These are phyloP conservation scores for Paramecium tetraurelia DNA, from an alignment of 73 alveolate species.

Conservation along the genomic window DNA sequence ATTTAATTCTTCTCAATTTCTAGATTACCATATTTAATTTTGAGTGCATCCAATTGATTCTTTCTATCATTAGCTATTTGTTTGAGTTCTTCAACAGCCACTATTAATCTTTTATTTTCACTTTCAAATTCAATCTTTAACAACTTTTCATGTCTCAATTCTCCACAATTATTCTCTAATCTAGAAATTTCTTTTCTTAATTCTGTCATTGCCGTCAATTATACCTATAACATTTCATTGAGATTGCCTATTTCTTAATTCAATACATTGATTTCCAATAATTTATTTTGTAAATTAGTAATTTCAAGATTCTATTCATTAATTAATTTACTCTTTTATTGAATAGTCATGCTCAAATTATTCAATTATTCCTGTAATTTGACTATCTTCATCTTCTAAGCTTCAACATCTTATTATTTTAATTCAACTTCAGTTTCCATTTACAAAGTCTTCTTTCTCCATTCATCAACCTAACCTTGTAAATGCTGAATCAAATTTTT, in stretches of 20 bases:
- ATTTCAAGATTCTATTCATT: background rate
- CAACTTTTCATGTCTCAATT: conserved; percentile 34
- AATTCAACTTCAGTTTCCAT: background rate
- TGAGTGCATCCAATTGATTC: background rate
- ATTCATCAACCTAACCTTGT: background rate
- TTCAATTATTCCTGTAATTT: background rate
- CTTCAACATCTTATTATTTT: background rate
- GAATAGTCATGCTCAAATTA: background rate
- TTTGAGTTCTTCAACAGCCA: background rate
- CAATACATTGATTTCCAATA: background rate
- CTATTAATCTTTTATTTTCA: background rate
- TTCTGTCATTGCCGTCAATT: background rate
- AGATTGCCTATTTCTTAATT: background rate
- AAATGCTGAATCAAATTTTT: background rate
- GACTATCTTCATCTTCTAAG: background rate
- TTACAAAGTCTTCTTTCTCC: conserved; percentile 6
- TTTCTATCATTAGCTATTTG: background rate
- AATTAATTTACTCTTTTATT: background rate
- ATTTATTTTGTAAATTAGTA: background rate
- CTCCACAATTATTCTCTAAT: conserved; percentile 18
- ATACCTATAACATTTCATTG: background rate
- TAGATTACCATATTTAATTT: conserved; percentile 14
- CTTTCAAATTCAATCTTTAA: background rate
- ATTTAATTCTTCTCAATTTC: conserved; percentile 10
- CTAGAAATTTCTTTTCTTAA: conserved; percentile 33